These are phyloP conservation scores for Eucalyptus curtisii DNA, from an alignment of 345 rosid genomes.

Conservation along the genomic window DNA sequence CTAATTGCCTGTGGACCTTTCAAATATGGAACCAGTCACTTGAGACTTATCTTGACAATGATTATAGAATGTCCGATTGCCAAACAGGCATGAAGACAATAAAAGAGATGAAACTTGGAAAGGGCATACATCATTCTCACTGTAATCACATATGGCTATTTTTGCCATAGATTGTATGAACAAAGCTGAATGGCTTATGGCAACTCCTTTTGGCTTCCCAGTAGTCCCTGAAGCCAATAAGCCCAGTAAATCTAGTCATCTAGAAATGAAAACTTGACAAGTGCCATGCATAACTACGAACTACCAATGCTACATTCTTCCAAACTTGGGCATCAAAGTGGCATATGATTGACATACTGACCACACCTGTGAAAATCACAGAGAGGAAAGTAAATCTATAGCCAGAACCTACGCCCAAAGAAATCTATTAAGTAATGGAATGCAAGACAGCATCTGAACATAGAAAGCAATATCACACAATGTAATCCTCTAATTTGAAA, in stretches of 20 bases:
- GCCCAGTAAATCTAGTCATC: background rate
- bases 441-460: background rate
- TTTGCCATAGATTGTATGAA: constrained; percentile 78
- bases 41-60: background rate
- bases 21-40: background rate
- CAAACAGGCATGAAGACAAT: background rate
- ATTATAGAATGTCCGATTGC: background rate
- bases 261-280: background rate
- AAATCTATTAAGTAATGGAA: background rate
- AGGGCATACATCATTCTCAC: background rate
- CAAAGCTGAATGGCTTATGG: constrained; percentile 63
- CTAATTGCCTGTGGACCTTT: background rate
- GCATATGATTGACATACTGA: background rate
- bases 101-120: background rate
- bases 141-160: constrained; percentile 39
- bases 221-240: constrained; percentile 49
- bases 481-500: background rate
- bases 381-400: background rate
- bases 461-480: background rate
- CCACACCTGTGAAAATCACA: background rate
- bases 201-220: constrained; percentile 78
- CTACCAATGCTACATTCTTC: background rate
- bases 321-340: background rate
- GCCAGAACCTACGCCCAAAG: background rate
- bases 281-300: background rate